Base-by-base conservation (phyloP, 106 monocot genomes). In the Apostasia ramifera region DNA sequence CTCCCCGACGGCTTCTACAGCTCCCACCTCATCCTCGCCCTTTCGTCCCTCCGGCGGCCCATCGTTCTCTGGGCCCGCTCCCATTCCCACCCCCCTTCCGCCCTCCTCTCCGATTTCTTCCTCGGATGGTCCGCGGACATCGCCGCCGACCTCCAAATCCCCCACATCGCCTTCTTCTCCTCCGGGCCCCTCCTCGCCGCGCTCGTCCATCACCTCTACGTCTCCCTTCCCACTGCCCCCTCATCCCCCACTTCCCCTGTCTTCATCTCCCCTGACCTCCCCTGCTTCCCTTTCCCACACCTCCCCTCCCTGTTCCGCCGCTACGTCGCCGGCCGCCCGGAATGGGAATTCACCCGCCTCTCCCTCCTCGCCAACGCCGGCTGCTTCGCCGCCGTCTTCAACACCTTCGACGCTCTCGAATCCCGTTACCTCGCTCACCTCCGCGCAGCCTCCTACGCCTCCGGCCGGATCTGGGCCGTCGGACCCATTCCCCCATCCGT, bases 381-480 rank as follows among this genome's bases (percentile, higher is more conserved):
- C 5, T 55, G 69, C 70, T 78, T 69, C 76, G 79, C 76, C 38
- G 57, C 61, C 57, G 74, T 77, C 41, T 46, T 76, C 68, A 3
- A 88, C 57, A 69, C 83, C 9, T 88, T 81, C 66, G 66, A 62
- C 8, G 77, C 49, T 1, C 47, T 88, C 40, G 87, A 88, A 66
- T 50, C 37, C n/a, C 26, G 4, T 1, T 84, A 75, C 70, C 3
- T 88, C 40, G 45, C 7, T 5, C 62, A 72, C 39, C 43, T 83
- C 8, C 49, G 43, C 49, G 13, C 6, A 1, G 10, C 6, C 2
- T 3, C 40, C 26, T 63, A 55, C 68, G 71, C 67, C 42, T 66
- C 62, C 53, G 44, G 7, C 11, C 60, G 83, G 45, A 82, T 87
- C 13, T 87, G 79, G 80, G 83, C 86, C 8, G 86, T 83, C 10